A percentile compares a stretch with the other conserved stretches of the same genome.
phyloP scores from a whole-genome alignment of 805 yeast species.

The Saturnispora bothae region DNA sequence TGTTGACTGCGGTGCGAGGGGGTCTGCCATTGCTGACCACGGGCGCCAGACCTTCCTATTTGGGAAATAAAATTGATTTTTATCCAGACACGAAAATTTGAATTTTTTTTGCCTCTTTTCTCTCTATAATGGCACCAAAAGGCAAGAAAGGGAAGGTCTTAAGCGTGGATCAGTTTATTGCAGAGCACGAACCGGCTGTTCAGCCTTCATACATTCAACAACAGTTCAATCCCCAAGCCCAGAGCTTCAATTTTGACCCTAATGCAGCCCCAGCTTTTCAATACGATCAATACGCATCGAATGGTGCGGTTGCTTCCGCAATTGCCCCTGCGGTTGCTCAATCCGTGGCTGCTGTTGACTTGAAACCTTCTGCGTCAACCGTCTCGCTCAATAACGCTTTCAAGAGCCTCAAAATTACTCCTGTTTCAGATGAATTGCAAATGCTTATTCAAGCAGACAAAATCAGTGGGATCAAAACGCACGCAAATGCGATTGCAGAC shows the following conservation, averaged over 20 bases:
- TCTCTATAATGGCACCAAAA: not conserved
- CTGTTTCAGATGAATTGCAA: slow-evolving; percentile 50
- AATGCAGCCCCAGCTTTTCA: not conserved
- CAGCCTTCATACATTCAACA: not conserved
- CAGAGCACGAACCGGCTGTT: not conserved
- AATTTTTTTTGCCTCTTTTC: no score
- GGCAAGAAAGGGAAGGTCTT: not conserved
- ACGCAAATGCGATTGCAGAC: slow-evolving; percentile 44
- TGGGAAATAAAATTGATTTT: no score
- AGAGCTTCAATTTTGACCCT: not conserved
- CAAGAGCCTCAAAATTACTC: slow-evolving; percentile 51
- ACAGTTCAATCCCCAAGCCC: not conserved
- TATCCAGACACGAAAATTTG: no score
- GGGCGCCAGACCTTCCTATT: no score
- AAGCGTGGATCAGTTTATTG: not conserved
- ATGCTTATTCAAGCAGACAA: slow-evolving; percentile 41
- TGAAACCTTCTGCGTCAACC: slow-evolving; percentile 31
- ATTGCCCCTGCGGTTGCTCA: not conserved
- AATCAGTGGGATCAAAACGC: slow-evolving; percentile 44
- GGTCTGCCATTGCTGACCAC: slow-evolving; percentile 1
- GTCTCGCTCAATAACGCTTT: slow-evolving; percentile 64
- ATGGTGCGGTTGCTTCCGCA: not conserved
- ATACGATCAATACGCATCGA: no score
- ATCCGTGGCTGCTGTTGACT: slow-evolving; percentile 1
- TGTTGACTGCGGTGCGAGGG: slow-evolving; percentile 6